phyloP scores from a whole-genome alignment of 208 protist genomes.

The Endotrypanum monterogeii region DNA sequence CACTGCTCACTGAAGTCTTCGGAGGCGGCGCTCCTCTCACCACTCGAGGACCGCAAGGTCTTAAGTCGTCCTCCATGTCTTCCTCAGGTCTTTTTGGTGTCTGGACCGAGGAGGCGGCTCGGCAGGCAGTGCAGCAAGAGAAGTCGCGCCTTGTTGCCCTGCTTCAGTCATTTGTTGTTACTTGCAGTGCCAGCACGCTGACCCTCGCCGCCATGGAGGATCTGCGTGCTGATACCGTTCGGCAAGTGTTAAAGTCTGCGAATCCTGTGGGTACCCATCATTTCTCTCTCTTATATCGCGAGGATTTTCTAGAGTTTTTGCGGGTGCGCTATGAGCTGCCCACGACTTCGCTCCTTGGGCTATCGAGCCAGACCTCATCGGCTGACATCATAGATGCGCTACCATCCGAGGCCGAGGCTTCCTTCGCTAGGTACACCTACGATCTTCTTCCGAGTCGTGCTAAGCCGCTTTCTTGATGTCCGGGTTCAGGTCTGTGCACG shows the following conservation, averaged over 20 bases:
- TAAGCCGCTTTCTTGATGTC: background rate
- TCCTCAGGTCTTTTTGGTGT: conserved; percentile 26
- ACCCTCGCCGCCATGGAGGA: conserved; percentile 49
- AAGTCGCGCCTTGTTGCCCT: conserved; percentile 24
- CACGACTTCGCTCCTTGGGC: background rate
- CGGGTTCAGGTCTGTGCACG: background rate
- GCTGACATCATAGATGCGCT: conserved; percentile 57
- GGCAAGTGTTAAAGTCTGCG: conserved; percentile 20
- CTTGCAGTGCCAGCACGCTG: conserved; percentile 52
- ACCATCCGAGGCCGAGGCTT: conserved; percentile 66
- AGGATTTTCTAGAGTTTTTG: conserved; percentile 27
- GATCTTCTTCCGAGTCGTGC: conserved; percentile 23
- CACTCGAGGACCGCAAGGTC: background rate
- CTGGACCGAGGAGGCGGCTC: conserved; percentile 55
- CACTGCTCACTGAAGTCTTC: conserved; percentile 16
- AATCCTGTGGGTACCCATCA: background rate
- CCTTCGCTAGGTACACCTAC: conserved; percentile 61
- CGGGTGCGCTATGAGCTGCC: conserved; percentile 11
- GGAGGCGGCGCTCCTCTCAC: background rate
- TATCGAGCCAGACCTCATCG: background rate
- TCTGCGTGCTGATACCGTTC: conserved; percentile 49
- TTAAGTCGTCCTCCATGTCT: background rate
- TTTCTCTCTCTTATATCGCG: conserved; percentile 7
- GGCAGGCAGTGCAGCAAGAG: conserved; percentile 54
- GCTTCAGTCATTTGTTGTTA: conserved; percentile 43